These are phyloP conservation scores for Yamadazyma oceani DNA, from an alignment of 1,139 yeast species.

Conservation along the genomic window DNA sequence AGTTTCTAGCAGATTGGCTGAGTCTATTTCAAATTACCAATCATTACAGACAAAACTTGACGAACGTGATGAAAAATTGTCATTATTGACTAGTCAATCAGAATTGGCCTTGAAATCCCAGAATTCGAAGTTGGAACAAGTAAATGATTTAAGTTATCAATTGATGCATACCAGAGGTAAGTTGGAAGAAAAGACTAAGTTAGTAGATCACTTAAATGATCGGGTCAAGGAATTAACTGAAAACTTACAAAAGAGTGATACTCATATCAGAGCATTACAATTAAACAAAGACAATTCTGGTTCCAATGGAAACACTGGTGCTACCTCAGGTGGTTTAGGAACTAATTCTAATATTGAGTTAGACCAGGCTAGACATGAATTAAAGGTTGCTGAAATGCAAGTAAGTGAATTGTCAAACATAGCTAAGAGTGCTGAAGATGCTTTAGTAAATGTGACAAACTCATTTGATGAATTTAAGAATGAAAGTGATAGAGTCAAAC, in stretches of 20 bases:
- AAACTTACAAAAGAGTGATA: conserved; percentile 15
- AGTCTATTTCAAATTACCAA: conserved; percentile 55
- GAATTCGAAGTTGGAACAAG: conserved; percentile 64
- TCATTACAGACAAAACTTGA: conserved; percentile 49
- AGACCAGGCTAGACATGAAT: conserved; percentile 36
- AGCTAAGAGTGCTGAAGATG: conserved; percentile 44
- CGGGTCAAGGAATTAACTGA: conserved; percentile 23
- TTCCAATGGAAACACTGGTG: conserved; percentile 5
- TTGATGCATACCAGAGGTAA: conserved; percentile 44
- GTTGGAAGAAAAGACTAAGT: conserved; percentile 31
- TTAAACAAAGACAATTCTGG: conserved; percentile 5
- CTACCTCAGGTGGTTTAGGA: not conserved
- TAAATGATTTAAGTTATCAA: conserved; percentile 48
- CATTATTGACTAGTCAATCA: conserved; percentile 47
- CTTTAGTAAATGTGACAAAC: conserved; percentile 37
- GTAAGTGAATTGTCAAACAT: conserved; percentile 38
- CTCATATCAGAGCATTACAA: conserved; percentile 17
- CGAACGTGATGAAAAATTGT: conserved; percentile 51
- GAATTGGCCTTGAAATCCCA: conserved; percentile 62
- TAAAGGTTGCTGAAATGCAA: conserved; percentile 39
- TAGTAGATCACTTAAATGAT: conserved; percentile 26
- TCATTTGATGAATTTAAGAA: conserved; percentile 37
- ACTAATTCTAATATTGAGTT: conserved; percentile 23
- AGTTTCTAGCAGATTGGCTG: conserved; percentile 48
- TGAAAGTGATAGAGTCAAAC: conserved; percentile 19